Base-by-base conservation (phyloP, 352 stramenopile genomes). In the Phytophthora citricola region DNA sequence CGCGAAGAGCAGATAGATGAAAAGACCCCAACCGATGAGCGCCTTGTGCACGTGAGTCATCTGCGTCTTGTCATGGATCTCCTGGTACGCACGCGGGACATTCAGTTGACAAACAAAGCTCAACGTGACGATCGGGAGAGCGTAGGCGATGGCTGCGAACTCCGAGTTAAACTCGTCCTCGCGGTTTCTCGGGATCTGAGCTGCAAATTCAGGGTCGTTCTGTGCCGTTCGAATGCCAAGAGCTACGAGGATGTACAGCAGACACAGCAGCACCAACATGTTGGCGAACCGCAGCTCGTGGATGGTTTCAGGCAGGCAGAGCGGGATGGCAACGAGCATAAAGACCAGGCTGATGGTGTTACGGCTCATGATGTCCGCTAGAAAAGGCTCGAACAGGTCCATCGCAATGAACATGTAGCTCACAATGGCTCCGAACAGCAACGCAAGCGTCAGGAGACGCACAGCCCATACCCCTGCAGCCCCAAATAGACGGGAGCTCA, bases 391-490 rank as follows among this genome's bases (percentile, higher is more conserved):
- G 48, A 95, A 89, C 31, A 95, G 73, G 55, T 95, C 87, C 81
- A 92, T 93, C 24, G 81, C 80, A 65, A 95, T 92, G 11, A 95
- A 82, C 66, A 90, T 92, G 74, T 93, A 93, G 73, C 79, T 92
- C 39, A 95, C 79, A 32, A 92, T 77, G 22, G 85, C 83, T 53
- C 87, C 87, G 50, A 95, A 95, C 20, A 93, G 74, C 56, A 95
- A 71, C 47, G 85, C 65, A 45, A 95, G 66, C 49, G 85, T 92
- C 36, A 93, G 61, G n/a, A 88, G 44, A 29, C 87, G 87, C 41
- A 95, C 78, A 39, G 73, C 70, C 85, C 85, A 95, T 7, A 95
- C 80, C 56, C 83, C 83, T 4, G 76, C 50, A 4, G 85, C 76
- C 26, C 78, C 78, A 29, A 93, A 91, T 14, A 95, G 72, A 40